Conservation (phyloP, 1,284 basidiomycete genomes). For the Ceratobasidium theobromae region DNA sequence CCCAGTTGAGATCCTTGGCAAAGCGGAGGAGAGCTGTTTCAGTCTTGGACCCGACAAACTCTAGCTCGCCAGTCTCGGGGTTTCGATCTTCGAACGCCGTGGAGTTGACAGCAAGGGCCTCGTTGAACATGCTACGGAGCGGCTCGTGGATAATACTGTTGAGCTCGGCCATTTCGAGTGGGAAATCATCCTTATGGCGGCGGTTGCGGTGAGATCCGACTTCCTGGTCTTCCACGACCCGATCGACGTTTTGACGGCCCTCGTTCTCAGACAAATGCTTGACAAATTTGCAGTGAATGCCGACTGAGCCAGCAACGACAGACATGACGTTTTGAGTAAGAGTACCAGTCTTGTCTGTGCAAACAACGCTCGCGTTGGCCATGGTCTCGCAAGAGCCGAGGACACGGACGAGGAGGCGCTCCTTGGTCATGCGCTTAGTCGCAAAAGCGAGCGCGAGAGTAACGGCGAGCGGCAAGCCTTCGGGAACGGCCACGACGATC, state of each 20-base stretch:
- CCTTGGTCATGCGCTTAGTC: slow-evolving; percentile 94
- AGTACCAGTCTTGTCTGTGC: slow-evolving; percentile 95
- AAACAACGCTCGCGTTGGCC: slow-evolving; percentile 95
- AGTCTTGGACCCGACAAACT: slow-evolving; percentile 94
- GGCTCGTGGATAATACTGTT: slow-evolving; percentile 64
- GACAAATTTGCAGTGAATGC: slow-evolving; percentile 92
- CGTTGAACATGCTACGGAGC: slow-evolving; percentile 75
- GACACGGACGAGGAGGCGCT: slow-evolving; percentile 92
- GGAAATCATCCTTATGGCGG: slow-evolving; percentile 70
- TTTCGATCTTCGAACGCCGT: slow-evolving; percentile 91
- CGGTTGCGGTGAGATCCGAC: slow-evolving; percentile 38
- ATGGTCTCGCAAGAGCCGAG: slow-evolving; percentile 97
- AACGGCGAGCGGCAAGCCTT: slow-evolving; percentile 94
- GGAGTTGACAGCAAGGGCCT: slow-evolving; percentile 88
- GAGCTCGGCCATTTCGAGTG: slow-evolving; percentile 75
- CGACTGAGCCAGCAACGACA: slow-evolving; percentile 93
- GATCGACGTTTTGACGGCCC: slow-evolving; percentile 72
- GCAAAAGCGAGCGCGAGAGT: slow-evolving; percentile 96
- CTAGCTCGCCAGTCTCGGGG: slow-evolving; percentile 59
- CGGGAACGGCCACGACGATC: slow-evolving; percentile 95
- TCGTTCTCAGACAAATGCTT: slow-evolving; percentile 74
- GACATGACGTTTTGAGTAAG: slow-evolving; percentile 94
- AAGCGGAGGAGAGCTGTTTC: slow-evolving; percentile 92
- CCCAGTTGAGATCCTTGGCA: slow-evolving; percentile 85
- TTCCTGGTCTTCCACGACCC: slow-evolving; percentile 37